These are phyloP conservation scores for Chlorophyllum brunneum DNA, from an alignment of 768 basidiomycete genomes.

Conservation along the genomic window DNA sequence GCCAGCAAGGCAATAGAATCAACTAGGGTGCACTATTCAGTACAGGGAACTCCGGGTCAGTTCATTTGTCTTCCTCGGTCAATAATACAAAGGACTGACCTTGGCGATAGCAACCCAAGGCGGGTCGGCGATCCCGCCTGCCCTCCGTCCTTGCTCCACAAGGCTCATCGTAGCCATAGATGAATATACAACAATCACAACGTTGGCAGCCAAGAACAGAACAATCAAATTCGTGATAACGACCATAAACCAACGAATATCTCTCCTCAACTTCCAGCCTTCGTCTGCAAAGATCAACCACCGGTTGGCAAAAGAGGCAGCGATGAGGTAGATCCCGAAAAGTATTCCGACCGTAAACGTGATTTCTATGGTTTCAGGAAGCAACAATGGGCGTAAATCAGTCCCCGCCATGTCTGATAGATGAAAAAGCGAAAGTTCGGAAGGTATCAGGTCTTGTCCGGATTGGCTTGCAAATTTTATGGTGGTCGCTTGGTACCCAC, in stretches of 20 bases:
- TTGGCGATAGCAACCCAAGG: background rate
- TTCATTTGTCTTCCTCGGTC: background rate
- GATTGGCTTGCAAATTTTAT: too few species aligned
- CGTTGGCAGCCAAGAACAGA: background rate
- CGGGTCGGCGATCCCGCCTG: background rate
- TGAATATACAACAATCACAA: background rate
- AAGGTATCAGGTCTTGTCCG: too few species aligned
- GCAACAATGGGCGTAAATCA: background rate
- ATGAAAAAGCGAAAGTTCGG: too few species aligned
- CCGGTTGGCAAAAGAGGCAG: background rate
- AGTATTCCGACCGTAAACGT: background rate
- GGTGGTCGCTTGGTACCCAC: too few species aligned
- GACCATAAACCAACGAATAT: constrained; percentile 1
- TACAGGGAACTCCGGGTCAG: background rate
- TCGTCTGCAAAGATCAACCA: constrained; percentile 9
- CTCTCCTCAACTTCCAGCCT: constrained; percentile 5
- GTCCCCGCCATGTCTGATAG: background rate
- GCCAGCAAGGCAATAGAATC: background rate
- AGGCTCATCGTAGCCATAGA: background rate
- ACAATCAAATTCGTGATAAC: background rate
- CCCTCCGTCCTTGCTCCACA: background rate
- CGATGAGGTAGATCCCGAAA: constrained; percentile 1
- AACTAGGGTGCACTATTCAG: background rate
- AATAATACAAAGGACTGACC: background rate
- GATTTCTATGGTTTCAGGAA: background rate